phyloP scores from a whole-genome alignment of 2,329 filamentous ascomycete genomes.

The Alternaria infectoria region DNA sequence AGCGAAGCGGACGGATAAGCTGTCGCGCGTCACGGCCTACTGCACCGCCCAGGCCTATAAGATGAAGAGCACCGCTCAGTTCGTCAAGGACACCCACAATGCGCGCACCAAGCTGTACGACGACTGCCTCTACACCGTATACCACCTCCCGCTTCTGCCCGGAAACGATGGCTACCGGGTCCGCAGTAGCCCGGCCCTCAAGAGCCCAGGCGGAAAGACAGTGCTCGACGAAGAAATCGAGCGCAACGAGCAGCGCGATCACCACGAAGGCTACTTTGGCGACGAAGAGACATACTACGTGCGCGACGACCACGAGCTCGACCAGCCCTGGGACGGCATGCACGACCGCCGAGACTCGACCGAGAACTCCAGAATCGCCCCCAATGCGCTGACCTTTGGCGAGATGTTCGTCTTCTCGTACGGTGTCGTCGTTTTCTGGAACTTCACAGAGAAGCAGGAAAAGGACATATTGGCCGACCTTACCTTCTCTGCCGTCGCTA shows the following conservation, averaged over 20 bases:
- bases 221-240: conserved; percentile 96
- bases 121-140: conserved; percentile 94
- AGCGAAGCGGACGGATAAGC: conserved; percentile 80
- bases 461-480: conserved; percentile 95
- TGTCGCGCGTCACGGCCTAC: conserved; percentile 91
- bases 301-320: conserved; percentile 39
- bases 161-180: conserved; percentile 87
- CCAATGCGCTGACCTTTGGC: conserved; percentile 79
- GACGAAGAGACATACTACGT: conserved; percentile 67
- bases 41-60: conserved; percentile 95
- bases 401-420: conserved; percentile 99
- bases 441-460: conserved; percentile 94
- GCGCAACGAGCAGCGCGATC: conserved; percentile 84
- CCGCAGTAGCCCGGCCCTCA: conserved; percentile 87
- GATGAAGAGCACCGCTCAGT: conserved; percentile 84
- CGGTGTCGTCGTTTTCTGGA: conserved; percentile 98
- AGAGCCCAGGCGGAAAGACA: conserved; percentile 91
- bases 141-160: conserved; percentile 86
- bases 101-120: conserved; percentile 97
- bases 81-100: conserved; percentile 84
- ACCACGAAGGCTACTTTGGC: conserved; percentile 89
- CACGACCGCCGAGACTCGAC: conserved; percentile 29
- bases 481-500: conserved; percentile 79
- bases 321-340: conserved; percentile 26
- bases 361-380: conserved; percentile 60